Percentiles rank a stretch among this genome's conserved stretches.
Evolutionary conservation across 371 early-diverging fungal species (phyloP).

Genomic region (Mortierella sp.): DNA sequence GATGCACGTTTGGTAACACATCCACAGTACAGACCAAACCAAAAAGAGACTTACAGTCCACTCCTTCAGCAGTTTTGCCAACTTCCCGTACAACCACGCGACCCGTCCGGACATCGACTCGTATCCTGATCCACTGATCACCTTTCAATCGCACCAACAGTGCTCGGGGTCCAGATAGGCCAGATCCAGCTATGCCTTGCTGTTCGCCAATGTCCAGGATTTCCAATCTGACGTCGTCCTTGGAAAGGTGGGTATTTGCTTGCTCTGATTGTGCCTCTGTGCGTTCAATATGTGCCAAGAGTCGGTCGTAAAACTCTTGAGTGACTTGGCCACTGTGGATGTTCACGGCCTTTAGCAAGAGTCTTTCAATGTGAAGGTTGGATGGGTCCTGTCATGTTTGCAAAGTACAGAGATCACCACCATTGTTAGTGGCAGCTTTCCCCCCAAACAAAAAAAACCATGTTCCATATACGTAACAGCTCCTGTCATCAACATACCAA

Average conservation of each 20-base stretch:
- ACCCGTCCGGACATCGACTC: conserved; percentile 65
- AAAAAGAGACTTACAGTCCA: conserved; percentile 64
- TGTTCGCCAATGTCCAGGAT: conserved; percentile 19
- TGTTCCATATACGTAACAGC: no score
- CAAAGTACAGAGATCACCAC: no score
- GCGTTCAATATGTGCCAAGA: conserved; percentile 41
- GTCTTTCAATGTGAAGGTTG: conserved; percentile 59
- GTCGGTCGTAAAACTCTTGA: conserved; percentile 57
- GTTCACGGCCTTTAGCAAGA: conserved; percentile 61
- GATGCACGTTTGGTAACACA: no score
- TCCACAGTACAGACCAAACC: no score
- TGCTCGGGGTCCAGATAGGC: conserved; percentile 37
- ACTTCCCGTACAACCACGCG: conserved; percentile 64
- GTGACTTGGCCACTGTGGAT: conserved; percentile 63
- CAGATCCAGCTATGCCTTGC: conserved; percentile 5
- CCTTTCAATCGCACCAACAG: conserved; percentile 63
- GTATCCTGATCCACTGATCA: conserved; percentile 65
- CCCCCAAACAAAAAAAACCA: no score
- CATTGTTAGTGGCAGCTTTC: background rate
- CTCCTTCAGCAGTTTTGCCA: conserved; percentile 60
- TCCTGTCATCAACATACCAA: conserved; percentile 37
- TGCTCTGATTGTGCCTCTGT: conserved; percentile 19
- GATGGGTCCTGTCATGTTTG: conserved; percentile 61
- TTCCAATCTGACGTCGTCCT: conserved; percentile 39
- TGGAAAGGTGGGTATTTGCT: conserved; percentile 21